Percentiles rank a stretch among this genome's conserved stretches.
Evolutionary conservation across 768 basidiomycete species (phyloP).

Genomic region (Pulveroboletus ravenelii): DNA sequence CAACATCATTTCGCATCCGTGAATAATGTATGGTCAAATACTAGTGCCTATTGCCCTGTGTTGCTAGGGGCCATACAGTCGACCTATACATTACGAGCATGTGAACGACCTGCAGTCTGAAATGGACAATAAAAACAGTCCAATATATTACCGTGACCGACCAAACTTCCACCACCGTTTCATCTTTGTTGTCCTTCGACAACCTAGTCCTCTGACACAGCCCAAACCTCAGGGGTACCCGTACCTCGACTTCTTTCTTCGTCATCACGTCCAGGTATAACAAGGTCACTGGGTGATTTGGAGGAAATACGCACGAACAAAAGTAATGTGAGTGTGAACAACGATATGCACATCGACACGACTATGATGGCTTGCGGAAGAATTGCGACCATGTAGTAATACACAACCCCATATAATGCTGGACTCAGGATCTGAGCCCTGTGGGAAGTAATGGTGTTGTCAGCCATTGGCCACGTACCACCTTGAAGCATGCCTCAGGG

Average conservation of each 20-base stretch:
- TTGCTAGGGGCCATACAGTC: background rate
- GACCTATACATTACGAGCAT: background rate
- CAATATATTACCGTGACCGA: background rate
- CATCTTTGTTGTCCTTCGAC: conserved; percentile 4
- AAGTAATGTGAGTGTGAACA: conserved; percentile 42
- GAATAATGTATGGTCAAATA: no score
- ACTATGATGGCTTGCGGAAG: conserved; percentile 71
- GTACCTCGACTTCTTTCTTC: conserved; percentile 2
- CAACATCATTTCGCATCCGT: no score
- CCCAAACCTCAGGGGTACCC: background rate
- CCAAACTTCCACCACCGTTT: background rate
- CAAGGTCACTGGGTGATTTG: background rate
- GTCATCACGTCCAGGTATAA: background rate
- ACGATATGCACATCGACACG: conserved; percentile 40
- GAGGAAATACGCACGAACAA: conserved; percentile 42
- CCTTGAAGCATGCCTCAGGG: background rate
- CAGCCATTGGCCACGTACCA: background rate
- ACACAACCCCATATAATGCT: conserved; percentile 65
- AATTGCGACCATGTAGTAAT: conserved; percentile 61
- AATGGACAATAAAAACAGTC: background rate
- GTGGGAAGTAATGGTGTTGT: background rate
- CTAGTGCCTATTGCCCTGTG: background rate
- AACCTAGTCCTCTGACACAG: background rate
- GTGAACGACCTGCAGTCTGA: background rate
- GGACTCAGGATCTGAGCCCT: conserved; percentile 71